phyloP scores from a whole-genome alignment of 176 grass and related monocot species.

The Microstegium vimineum region DNA sequence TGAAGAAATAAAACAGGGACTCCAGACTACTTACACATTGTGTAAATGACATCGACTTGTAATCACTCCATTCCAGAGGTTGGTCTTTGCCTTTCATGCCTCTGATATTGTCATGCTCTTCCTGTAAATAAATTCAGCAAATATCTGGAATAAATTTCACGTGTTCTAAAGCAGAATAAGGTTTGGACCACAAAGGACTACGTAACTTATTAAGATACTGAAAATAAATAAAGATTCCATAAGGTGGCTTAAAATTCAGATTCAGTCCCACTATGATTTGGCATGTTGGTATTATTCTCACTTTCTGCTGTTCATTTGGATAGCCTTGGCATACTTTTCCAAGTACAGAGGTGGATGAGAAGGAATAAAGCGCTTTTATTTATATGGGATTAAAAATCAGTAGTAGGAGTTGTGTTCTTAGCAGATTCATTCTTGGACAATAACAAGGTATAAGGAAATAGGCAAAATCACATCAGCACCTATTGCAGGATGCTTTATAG shows the following conservation, averaged over 20 bases:
- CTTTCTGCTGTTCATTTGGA: background rate
- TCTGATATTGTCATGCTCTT: conserved; percentile 83
- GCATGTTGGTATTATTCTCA: background rate
- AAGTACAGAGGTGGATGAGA: conserved; percentile 6
- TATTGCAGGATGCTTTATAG: conserved; percentile 17
- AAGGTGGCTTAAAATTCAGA: background rate
- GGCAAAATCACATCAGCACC: conserved; percentile 12
- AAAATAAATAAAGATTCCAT: background rate
- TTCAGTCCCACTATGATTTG: background rate
- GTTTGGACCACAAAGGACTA: background rate
- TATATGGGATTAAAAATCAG: no score
- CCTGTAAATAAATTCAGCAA: conserved; percentile 55
- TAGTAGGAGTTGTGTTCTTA: background rate
- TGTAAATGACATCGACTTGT: conserved; percentile 99
- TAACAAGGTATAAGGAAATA: background rate
- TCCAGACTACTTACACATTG: conserved; percentile 65
- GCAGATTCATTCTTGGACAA: conserved; percentile 15
- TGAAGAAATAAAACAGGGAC: background rate
- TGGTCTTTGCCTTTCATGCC: conserved; percentile 39
- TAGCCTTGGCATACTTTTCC: background rate
- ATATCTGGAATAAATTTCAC: background rate
- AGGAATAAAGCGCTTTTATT: background rate
- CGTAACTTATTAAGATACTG: background rate
- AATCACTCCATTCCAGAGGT: conserved; percentile 65
- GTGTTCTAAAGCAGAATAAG: background rate